These are phyloP conservation scores for Agaricus blazei DNA, from an alignment of 768 basidiomycete species.

Conservation along the genomic window DNA sequence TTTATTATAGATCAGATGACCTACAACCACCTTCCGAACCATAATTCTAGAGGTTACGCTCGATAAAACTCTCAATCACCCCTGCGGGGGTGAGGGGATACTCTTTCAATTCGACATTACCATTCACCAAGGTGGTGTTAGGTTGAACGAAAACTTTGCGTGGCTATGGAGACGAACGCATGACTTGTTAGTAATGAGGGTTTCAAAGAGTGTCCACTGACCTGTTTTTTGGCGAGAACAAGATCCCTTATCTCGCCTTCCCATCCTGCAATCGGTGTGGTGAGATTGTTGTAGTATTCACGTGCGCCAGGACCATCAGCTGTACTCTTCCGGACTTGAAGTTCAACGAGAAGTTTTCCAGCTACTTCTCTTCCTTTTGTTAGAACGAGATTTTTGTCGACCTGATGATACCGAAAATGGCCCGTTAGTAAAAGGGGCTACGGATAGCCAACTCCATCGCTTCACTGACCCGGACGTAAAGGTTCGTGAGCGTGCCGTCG, in stretches of 20 bases:
- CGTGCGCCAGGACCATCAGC: conserved; percentile 81
- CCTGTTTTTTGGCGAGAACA: conserved; percentile 76
- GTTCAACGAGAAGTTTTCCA: conserved; percentile 70
- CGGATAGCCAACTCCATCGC: not conserved
- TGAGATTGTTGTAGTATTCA: conserved; percentile 73
- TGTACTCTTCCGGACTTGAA: conserved; percentile 83
- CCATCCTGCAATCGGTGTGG: conserved; percentile 69
- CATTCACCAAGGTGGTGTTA: conserved; percentile 64
- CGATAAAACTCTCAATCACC: conserved; percentile 78
- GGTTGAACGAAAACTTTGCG: conserved; percentile 85
- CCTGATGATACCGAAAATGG: conserved; percentile 30
- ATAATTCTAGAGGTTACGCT: conserved; percentile 45
- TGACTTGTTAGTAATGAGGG: conserved; percentile 1
- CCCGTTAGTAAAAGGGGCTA: not conserved
- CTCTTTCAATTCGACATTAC: conserved; percentile 71
- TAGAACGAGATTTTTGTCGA: conserved; percentile 68
- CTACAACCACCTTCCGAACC: conserved; percentile 4
- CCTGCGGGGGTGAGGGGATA: conserved; percentile 72
- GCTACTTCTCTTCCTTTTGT: conserved; percentile 58
- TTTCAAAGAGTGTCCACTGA: conserved; percentile 18
- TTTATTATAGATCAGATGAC: not conserved
- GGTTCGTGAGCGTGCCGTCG: conserved; percentile 56
- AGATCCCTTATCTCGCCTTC: conserved; percentile 70
- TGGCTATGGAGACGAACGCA: conserved; percentile 39
- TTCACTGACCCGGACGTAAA: conserved; percentile 58